Evolutionary conservation across 257 asterid genomes (phyloP).

Genomic region (Ligustrum vulgare): DNA sequence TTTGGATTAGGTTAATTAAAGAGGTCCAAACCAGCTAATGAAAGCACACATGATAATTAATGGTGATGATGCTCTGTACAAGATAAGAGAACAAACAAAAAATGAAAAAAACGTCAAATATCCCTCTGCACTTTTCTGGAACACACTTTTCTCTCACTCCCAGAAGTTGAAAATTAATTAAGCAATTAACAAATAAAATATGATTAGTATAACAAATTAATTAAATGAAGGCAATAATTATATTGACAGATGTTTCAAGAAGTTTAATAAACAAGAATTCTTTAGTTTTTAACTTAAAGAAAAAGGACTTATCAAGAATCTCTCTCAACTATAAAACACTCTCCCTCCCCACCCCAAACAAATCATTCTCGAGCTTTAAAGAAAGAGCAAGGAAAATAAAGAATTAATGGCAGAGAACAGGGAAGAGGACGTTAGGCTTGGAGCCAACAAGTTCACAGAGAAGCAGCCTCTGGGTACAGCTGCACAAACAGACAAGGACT

Average conservation of each 20-base stretch:
- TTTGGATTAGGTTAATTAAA: conserved; percentile 19
- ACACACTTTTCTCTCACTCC: neutral
- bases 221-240: neutral
- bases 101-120: conserved; percentile 11
- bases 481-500: conserved; percentile 51
- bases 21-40: conserved; percentile 18
- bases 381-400: neutral
- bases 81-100: conserved; percentile 19
- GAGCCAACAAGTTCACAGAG: conserved; percentile 51
- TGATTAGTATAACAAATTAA: neutral
- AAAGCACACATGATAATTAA: neutral
- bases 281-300: neutral
- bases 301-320: neutral
- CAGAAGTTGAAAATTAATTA: neutral
- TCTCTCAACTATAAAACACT: conserved; percentile 19
- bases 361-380: neutral
- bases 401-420: conserved; percentile 44
- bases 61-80: conserved; percentile 4
- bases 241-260: neutral
- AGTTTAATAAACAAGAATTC: neutral
- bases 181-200: neutral
- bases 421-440: conserved; percentile 51
- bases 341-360: neutral
- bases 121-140: conserved; percentile 11
- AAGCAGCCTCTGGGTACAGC: conserved; percentile 51